Base-by-base conservation (phyloP, 306 rosid genomes). In the Argentina anserina region DNA sequence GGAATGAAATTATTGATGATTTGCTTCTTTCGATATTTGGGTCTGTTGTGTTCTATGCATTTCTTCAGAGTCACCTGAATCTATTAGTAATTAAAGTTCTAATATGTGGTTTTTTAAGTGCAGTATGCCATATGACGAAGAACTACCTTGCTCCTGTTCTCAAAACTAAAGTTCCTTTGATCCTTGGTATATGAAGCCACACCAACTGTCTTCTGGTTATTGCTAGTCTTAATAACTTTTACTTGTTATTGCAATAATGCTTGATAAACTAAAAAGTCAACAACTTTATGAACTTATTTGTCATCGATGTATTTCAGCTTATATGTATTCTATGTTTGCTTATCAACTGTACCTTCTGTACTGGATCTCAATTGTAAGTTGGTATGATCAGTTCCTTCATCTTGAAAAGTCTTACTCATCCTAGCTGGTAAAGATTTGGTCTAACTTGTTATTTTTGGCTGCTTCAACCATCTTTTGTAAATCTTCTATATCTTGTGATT, bases 71-170 rank as follows among this genome's bases (percentile, higher is more conserved):
- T 47, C 73, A 33, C n/a, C 26, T 10, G 4, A 7, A 8, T n/a
- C 45, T 12, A 6, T 28, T 12, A 29, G 29, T 37, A 20, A 33
- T 31, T 33, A 1, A 12, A 52, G 8, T 76, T 31, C 41, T 46
- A 65, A 62, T 67, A 69, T 59, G 34, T 29, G 55, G 6, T 45
- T 20, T 58, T 52, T 68, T 83, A 14, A 73, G 61, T 81, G 92
- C 91, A 86, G 98, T 81, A 1, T 87, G 94, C 74, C 96, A 87
- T 83, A 91, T 91, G 82, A 88, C 76, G 78, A 93, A 93, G 96
- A 91, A 93, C 87, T 93, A 84, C 90, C 77, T 91, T 12, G 84
- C 90, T 80, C 94, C 81, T 82, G 69, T 76, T 61, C 89, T 93
- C 85, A 76, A 89, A 56, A 67, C 81, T 60, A 93, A 91, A 82